phyloP scores from a whole-genome alignment of 2,329 filamentous ascomycete genomes.

The Pseudogymnoascus sp. region DNA sequence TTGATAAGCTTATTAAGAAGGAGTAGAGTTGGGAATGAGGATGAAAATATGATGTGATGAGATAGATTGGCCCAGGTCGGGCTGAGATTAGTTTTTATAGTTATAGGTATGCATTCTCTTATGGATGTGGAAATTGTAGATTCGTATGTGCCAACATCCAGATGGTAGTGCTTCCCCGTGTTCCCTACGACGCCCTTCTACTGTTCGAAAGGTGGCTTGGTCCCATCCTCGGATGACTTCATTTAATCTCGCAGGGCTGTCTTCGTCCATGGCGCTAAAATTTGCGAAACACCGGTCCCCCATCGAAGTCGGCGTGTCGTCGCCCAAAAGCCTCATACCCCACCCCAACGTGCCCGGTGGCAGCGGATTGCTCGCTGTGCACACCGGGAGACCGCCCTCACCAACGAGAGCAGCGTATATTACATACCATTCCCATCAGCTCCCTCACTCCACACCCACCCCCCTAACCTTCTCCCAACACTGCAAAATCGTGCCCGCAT shows the following conservation, averaged over 20 bases:
- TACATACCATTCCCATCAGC: background rate
- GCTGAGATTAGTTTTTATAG: background rate
- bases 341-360: background rate
- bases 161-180: background rate
- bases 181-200: background rate
- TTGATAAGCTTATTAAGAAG: slow-evolving; percentile 62
- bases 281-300: no score
- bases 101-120: background rate
- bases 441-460: background rate
- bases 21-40: slow-evolving; percentile 27
- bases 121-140: background rate
- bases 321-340: background rate
- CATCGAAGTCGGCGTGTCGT: background rate
- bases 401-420: background rate
- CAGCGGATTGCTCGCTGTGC: background rate
- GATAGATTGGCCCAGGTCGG: background rate
- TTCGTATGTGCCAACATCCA: background rate
- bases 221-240: no score
- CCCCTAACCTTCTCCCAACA: slow-evolving; percentile 23
- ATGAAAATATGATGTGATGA: background rate
- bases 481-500: slow-evolving; percentile 21
- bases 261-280: background rate
- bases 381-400: background rate
- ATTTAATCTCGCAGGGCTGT: background rate
- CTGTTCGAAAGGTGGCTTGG: background rate